phyloP scores from a whole-genome alignment of 139 green algal species.

The Dunaliella primolecta region DNA sequence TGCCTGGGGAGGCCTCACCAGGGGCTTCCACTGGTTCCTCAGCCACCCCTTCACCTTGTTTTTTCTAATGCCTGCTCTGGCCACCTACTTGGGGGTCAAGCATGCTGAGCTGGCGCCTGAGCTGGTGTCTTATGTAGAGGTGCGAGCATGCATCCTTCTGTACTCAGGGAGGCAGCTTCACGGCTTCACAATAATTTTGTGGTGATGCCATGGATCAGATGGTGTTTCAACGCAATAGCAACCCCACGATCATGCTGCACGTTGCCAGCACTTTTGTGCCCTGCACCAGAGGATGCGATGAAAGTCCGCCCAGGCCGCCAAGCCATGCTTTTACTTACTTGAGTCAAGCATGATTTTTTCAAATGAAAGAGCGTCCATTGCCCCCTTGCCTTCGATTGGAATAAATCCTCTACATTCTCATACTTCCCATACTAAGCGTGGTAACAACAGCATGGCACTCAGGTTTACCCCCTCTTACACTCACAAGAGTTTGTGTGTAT shows the following conservation, averaged over 20 bases:
- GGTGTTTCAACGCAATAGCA: not conserved
- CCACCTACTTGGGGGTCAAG: constrained; percentile 48
- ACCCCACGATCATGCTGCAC: not conserved
- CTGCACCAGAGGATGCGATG: no score
- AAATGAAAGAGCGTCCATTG: not conserved
- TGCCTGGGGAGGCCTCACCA: constrained; percentile 11
- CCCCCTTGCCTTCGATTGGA: not conserved
- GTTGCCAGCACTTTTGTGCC: not conserved
- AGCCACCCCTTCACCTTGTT: constrained; percentile 66
- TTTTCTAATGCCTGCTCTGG: constrained; percentile 55
- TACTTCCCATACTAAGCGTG: no score
- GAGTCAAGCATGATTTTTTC: no score
- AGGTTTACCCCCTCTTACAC: no score
- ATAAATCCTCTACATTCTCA: not conserved
- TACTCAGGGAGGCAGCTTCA: not conserved
- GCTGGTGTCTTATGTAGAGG: constrained; percentile 19
- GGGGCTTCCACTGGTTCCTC: constrained; percentile 47
- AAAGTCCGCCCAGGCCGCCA: no score
- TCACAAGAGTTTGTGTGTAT: not conserved
- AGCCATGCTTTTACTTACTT: no score
- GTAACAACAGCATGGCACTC: no score
- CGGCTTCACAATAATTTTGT: not conserved
- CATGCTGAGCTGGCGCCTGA: not conserved
- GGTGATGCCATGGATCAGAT: not conserved
- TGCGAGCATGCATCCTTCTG: not conserved